Evolutionary conservation across 2,329 filamentous ascomycete species (phyloP), one percentile per base, ranked within the genome.

Genomic region (Cordyceps fumosorosea): DNA sequence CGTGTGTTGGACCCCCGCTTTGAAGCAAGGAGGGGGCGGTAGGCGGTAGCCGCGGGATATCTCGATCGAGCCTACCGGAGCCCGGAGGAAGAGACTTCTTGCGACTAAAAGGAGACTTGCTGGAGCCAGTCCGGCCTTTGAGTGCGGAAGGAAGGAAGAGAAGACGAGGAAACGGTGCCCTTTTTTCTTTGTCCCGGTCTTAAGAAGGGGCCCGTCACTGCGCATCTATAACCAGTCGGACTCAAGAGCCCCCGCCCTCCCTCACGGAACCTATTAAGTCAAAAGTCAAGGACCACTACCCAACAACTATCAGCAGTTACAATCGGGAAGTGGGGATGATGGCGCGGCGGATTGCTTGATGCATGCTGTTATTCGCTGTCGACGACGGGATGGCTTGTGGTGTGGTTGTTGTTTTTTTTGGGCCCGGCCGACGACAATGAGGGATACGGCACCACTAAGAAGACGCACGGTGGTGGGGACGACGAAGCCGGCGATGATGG

Each of bases 61-160:
- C 44, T 20, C 44, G 29, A 37, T 20, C 6, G n/a, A 16, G 26
- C 37, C 44, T 57, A 26, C 44, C 20, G 11, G 26, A 50, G n/a
- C n/a, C 29, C 32, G 50, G 29, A 22, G 45, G 54, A 22, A 26
- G 34, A 57, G 18, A 20, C 5, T 6, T 20, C 2, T 3, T 52
- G 47, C 47, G 47, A 44, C 18, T 52, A 34, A 59, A 59, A 11
- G 56, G 51, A 34, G 56, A 59, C 16, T 48, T 48, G 47, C 44
- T 10, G 45, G 26, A 22, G 56, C 56, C 42, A 29, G 16, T 22
- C 10, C 3, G 32, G 47, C 56, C 56, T 42, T 42, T 44, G 56
- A 51, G 16, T 40, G 45, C n/a, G 32, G n/a, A 57, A 32, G 50
- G 29, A 8, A 26, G n/a, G 16, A 18, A 53, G 20, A 32, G n/a